Conservation (phyloP, 805 yeast genomes). For the Saccharomycopsis selenospora region DNA sequence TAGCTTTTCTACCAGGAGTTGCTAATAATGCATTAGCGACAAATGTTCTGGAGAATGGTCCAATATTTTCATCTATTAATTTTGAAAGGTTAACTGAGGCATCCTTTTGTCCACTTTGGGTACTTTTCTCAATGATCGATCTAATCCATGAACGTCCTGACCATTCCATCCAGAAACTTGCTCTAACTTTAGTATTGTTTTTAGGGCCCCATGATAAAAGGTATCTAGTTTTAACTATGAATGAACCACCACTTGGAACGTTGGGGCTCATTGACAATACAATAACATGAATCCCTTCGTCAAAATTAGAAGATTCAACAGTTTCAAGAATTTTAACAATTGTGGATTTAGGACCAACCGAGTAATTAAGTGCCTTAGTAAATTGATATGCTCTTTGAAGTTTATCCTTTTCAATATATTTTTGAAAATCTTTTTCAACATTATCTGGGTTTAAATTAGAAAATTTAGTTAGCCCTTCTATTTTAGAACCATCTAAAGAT, state of each 20-base stretch:
- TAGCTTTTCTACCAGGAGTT: background rate
- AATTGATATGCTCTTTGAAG: constrained; percentile 54
- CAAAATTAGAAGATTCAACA: constrained; percentile 47
- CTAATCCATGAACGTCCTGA: constrained; percentile 89
- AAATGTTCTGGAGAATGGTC: background rate
- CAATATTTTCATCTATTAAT: constrained; percentile 26
- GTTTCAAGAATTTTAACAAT: constrained; percentile 54
- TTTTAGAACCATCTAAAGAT: constrained; percentile 33
- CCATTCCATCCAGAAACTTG: constrained; percentile 85
- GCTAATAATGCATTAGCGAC: background rate
- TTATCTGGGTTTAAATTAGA: constrained; percentile 27
- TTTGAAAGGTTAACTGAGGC: constrained; percentile 47
- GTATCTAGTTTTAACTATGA: constrained; percentile 67
- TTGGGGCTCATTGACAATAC: constrained; percentile 77
- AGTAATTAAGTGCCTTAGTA: constrained; percentile 64
- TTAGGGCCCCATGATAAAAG: constrained; percentile 66
- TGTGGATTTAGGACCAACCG: constrained; percentile 93
- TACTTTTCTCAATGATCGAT: constrained; percentile 78
- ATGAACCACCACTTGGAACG: constrained; percentile 87
- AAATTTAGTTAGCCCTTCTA: constrained; percentile 24
- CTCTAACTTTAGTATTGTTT: constrained; percentile 50
- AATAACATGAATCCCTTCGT: constrained; percentile 50
- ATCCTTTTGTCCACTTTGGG: constrained; percentile 68
- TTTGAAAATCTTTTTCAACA: constrained; percentile 28
- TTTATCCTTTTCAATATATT: constrained; percentile 34